Conservation (phyloP, 345 rosid species). For the Salix koriyanagi region DNA sequence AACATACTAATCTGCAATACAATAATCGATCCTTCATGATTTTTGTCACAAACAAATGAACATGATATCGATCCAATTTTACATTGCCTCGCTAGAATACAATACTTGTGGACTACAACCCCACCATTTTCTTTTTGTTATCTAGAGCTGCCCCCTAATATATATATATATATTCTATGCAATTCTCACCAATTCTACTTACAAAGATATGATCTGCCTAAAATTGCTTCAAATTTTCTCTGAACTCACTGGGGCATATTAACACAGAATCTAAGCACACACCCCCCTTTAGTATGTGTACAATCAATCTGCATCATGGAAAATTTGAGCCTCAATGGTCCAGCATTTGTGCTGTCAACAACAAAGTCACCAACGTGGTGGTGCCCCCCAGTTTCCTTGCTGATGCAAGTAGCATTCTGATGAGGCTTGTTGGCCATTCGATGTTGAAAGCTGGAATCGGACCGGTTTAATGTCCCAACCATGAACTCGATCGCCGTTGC, state of each 20-base stretch:
- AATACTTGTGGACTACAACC: not conserved
- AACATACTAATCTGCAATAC: not conserved
- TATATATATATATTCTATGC: not conserved
- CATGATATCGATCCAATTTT: not conserved
- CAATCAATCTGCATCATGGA: conserved; percentile 45
- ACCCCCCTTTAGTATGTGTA: conserved; percentile 37
- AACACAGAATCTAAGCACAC: conserved; percentile 32
- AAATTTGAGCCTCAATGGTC: conserved; percentile 19
- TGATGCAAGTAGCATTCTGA: conserved; percentile 24
- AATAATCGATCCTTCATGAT: not conserved
- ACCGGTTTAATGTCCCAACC: conserved; percentile 43
- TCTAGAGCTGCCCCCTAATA: not conserved
- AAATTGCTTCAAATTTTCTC: conserved; percentile 7
- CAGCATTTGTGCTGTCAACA: not conserved
- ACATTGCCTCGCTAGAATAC: not conserved
- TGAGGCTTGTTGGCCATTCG: conserved; percentile 24
- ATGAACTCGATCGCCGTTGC: conserved; percentile 30
- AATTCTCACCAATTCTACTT: not conserved
- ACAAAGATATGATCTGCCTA: not conserved
- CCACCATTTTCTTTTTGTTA: not conserved
- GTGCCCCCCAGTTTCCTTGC: conserved; percentile 29
- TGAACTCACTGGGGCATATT: conserved; percentile 17
- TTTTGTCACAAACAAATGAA: not conserved
- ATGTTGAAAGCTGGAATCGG: conserved; percentile 30
- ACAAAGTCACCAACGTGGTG: conserved; percentile 32